Base-by-base conservation (phyloP, 805 yeast species). In the Ogataea dorogensis region DNA sequence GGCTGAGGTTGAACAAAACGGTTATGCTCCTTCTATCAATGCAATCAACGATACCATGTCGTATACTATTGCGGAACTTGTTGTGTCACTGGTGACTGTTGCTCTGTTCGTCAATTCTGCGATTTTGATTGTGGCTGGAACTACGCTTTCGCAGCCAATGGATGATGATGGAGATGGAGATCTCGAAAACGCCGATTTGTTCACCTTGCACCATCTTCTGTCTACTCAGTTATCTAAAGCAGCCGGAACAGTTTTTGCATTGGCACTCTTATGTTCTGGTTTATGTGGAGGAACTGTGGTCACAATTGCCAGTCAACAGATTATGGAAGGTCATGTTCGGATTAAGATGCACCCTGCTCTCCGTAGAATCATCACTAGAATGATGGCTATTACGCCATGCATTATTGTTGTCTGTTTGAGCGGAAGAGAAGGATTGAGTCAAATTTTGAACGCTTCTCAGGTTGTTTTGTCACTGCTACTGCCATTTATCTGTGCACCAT, bases 231-330 rank as follows among this genome's bases (percentile, higher is more conserved):
- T 88, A 24, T 84, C 95, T 1, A 82, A 85, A 11, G 77, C 88
- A 5, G 97, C 96, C 0, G 97, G 95, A 5, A 66, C 85, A 7
- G 81, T 88, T 0, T 88, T 89, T 67, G 96, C 96, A 0, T 61
- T 87, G 32, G 96, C 96, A 1, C 73, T 88, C 61, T 66, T 88
- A 29, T 88, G 85, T 56, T 81, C 91, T 10, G 97, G 97, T n/a
- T 91, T 88, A 54, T 81, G 93, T 51, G 96, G 96, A 2, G 96
- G 96, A 26, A 85, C 91, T 24, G 95, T 88, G 13, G 88, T 95
- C 55, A 89, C 96, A 0, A 71, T 89, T 51, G 89, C 96, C 2
- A 95, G 96, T 23, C 96, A 88, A 58, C 86, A 86, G 78, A 94
- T 88, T 7, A 79, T 86, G 52, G 96, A 88, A 58, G 97, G 97